Conservation (phyloP, 768 basidiomycete species). For the Leucosporidium scottii region DNA sequence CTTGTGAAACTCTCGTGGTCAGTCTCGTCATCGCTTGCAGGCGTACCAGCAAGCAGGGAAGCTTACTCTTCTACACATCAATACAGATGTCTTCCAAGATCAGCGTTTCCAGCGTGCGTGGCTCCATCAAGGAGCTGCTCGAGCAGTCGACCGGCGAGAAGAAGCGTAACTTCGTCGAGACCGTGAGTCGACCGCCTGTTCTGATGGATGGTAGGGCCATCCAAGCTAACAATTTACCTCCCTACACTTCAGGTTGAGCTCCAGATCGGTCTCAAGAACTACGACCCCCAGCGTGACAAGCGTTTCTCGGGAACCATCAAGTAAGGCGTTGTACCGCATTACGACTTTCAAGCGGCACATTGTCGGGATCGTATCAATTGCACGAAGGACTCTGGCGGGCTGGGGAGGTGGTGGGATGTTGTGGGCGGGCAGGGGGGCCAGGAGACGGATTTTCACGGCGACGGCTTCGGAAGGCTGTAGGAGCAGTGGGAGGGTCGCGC, state of each 20-base stretch:
- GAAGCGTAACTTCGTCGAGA: slow-evolving; percentile 89
- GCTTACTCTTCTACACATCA: too few species aligned
- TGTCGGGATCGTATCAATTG: background rate
- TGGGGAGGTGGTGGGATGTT: background rate
- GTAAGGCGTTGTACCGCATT: slow-evolving; percentile 47
- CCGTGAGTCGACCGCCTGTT: slow-evolving; percentile 48
- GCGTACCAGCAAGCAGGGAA: too few species aligned
- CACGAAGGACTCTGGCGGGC: background rate
- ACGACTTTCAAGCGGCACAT: background rate
- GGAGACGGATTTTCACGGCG: background rate
- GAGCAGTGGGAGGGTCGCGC: background rate
- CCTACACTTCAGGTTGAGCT: slow-evolving; percentile 51
- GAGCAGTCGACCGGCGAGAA: slow-evolving; percentile 76
- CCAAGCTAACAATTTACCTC: background rate
- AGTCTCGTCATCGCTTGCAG: too few species aligned
- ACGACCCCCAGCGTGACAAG: slow-evolving; percentile 99
- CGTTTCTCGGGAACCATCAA: slow-evolving; percentile 99
- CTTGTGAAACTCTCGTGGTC: too few species aligned
- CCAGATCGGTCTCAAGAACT: slow-evolving; percentile 96
- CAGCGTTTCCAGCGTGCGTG: slow-evolving; percentile 76
- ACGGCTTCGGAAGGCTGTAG: too few species aligned
- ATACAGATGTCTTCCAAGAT: too few species aligned
- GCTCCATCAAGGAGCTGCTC: slow-evolving; percentile 85
- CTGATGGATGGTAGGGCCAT: background rate
- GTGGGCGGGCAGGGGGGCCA: background rate